phyloP scores from a whole-genome alignment of 2,329 filamentous ascomycete species.

The Colletotrichum eremochloae region DNA sequence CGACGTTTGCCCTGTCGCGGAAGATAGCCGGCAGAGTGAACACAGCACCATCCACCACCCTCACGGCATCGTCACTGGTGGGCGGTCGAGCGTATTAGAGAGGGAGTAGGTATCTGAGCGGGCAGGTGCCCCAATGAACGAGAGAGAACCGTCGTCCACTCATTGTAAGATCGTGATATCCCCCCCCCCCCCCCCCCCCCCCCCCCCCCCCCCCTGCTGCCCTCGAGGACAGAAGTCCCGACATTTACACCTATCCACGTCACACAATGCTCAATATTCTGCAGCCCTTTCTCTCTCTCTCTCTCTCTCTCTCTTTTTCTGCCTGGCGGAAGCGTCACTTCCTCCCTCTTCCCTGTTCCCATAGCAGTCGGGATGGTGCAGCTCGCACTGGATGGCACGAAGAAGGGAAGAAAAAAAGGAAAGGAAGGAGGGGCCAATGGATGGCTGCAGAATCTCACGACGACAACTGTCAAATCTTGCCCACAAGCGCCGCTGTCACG shows the following conservation, averaged over 20 bases:
- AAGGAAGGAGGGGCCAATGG: not conserved
- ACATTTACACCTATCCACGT: not conserved
- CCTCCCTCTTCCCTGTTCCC: not conserved
- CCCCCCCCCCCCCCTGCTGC: not conserved
- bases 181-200: not conserved
- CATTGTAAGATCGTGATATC: not conserved
- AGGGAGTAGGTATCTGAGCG: not conserved
- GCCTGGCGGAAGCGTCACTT: not conserved
- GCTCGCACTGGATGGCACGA: not conserved
- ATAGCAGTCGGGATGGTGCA: not conserved
- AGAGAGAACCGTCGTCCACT: not conserved
- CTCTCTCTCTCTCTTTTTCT: too few relatives aligned
- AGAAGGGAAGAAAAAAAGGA: not conserved
- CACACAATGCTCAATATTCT: not conserved
- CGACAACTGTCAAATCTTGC: conserved; percentile 24
- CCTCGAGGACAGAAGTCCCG: not conserved
- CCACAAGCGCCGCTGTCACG: conserved; percentile 14
- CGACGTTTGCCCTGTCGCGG: not conserved
- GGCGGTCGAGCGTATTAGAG: not conserved
- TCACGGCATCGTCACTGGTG: not conserved
- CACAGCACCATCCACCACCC: conserved; percentile 1
- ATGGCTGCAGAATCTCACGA: conserved; percentile 39
- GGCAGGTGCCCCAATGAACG: not conserved
- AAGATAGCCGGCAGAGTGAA: conserved; percentile 13
- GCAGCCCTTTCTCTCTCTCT: not conserved